These are phyloP conservation scores for Nannochloris sp. DNA, from an alignment of 139 green algal species.

Conservation along the genomic window DNA sequence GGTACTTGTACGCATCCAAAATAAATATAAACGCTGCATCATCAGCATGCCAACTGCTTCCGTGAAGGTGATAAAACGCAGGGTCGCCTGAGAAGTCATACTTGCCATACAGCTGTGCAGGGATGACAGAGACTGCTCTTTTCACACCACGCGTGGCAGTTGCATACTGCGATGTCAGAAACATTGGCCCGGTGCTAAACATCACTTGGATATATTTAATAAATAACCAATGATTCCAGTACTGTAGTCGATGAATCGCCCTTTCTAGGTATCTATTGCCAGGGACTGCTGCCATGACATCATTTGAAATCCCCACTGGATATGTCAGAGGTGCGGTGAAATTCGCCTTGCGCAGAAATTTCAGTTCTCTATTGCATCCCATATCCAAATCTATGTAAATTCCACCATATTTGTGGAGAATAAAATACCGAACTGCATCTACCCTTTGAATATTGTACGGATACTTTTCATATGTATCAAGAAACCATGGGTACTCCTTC, in stretches of 20 bases:
- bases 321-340: constrained; percentile 42
- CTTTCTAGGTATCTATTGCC: constrained; percentile 20
- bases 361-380: constrained; percentile 30
- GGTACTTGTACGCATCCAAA: constrained; percentile 28
- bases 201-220: constrained; percentile 54
- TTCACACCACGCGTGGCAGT: not conserved
- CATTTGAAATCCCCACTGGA: constrained; percentile 44
- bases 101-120: constrained; percentile 36
- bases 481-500: constrained; percentile 35
- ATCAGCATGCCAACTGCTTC: constrained; percentile 40
- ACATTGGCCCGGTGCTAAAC: constrained; percentile 53
- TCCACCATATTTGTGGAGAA: constrained; percentile 39
- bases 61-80: constrained; percentile 38
- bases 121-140: constrained; percentile 26
- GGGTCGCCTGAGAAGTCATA: constrained; percentile 25
- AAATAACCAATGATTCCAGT: constrained; percentile 36
- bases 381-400: constrained; percentile 51
- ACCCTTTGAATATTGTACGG: constrained; percentile 41
- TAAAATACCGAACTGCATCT: constrained; percentile 41
- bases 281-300: constrained; percentile 32
- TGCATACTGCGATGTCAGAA: constrained; percentile 31
- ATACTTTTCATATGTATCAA: constrained; percentile 37
- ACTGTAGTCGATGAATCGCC: constrained; percentile 8
- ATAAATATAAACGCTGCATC: constrained; percentile 42
- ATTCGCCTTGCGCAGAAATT: constrained; percentile 29